Base-by-base conservation (phyloP, 73 alveolate genomes). In the Symbiodinium pilosum region DNA sequence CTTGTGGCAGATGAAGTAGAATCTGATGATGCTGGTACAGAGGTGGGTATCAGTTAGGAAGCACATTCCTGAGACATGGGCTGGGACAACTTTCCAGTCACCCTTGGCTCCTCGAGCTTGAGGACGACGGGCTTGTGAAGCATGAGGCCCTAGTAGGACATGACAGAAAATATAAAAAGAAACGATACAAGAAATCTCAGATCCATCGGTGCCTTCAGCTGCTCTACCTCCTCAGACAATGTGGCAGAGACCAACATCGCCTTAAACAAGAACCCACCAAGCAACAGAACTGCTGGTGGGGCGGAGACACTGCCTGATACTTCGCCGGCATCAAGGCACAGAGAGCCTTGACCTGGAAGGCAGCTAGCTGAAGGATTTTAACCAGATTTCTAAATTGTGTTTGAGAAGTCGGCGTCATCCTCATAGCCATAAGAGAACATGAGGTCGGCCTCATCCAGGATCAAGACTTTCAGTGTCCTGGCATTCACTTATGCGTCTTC, bases 201-300 rank as follows among this genome's bases (percentile, higher is more conserved):
- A 71, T 83, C 43, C 36, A 43, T 12, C 32, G 42, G 3, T 28
- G 92, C 99, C 93, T 93, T 81, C 56, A 81, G 93, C 99, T 93
- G 92, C 86, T 81, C 75, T 14, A 93, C 99, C 81, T 93, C 99
- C 43, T 93, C 94, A 2, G 93, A 77, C 43, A 93, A 28, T 1
- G 99, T 93, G 43, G 99, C 99, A 24, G 99, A 93, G 64, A 83
- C 86, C 94, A 93, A 88, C 87, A 93, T 93, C 39, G 94, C 87
- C 87, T 93, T 39, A 21, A 8, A 41, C n/a, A 54, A 5, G 26
- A 51, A 24, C 12, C 28, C 20, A 16, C 73, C 34, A 54, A 30
- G 26, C 73, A 24, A 0, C 0, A 30, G 73, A 18, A n/a, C n/a
- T n/a, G n/a, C n/a, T n/a, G n/a, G n/a, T n/a, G n/a, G n/a, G n/a